Evolutionary conservation across 2,329 filamentous ascomycete genomes (phyloP).

Genomic region (Sarocladiaceae sp.): DNA sequence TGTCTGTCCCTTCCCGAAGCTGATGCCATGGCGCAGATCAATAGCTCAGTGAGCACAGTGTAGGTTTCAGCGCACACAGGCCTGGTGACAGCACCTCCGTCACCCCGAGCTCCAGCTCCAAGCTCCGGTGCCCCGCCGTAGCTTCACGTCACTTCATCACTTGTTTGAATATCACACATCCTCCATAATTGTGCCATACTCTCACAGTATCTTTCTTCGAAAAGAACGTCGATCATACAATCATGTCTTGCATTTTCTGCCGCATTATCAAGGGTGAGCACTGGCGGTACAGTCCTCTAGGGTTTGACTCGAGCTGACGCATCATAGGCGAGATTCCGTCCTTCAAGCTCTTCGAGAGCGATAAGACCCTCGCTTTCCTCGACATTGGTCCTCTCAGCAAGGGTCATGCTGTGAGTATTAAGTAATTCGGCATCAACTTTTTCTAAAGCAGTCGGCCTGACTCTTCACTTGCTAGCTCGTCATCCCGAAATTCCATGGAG

Average conservation of each 20-base stretch:
- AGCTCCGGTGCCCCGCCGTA: background rate
- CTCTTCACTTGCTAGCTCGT: constrained; percentile 61
- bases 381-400: constrained; percentile 88
- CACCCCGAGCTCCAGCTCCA: background rate
- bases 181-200: background rate
- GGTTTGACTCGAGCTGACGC: constrained; percentile 1
- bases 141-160: background rate
- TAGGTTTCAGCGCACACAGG: background rate
- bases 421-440: background rate
- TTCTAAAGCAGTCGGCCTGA: background rate
- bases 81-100: background rate
- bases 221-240: background rate
- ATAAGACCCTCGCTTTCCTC: constrained; percentile 91
- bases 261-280: constrained; percentile 88
- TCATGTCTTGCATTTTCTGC: constrained; percentile 80
- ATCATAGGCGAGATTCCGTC: constrained; percentile 83
- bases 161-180: background rate
- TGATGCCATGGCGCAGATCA: too few species aligned
- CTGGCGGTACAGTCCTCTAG: background rate
- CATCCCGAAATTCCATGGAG: constrained; percentile 92
- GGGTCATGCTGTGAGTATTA: constrained; percentile 87
- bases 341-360: constrained; percentile 93
- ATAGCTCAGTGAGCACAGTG: too few species aligned
- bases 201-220: background rate
- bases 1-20: too few species aligned